These are phyloP conservation scores for Pilobolus umbonatus DNA, from an alignment of 192 early-diverging fungal genomes.

Conservation along the genomic window DNA sequence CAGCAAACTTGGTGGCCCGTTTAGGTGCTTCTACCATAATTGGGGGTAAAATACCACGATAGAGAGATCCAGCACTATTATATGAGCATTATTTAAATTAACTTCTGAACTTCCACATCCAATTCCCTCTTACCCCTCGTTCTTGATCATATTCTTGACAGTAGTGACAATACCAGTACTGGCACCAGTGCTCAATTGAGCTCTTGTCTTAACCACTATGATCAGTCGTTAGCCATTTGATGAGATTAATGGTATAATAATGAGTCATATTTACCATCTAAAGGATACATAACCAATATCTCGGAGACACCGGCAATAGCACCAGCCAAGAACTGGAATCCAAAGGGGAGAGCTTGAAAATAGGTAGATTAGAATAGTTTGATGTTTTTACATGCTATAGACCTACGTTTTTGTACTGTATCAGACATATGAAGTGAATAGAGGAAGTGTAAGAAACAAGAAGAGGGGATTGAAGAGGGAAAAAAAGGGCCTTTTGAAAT, in stretches of 20 bases:
- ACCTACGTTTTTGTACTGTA: no score
- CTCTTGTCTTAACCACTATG: constrained; percentile 86
- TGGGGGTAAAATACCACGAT: constrained; percentile 93
- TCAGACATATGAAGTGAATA: no score
- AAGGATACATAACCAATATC: constrained; percentile 91
- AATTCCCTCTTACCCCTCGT: constrained; percentile 28
- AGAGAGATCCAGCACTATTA: constrained; percentile 47
- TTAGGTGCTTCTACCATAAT: constrained; percentile 97
- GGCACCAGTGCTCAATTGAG: constrained; percentile 64
- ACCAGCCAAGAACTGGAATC: constrained; percentile 72
- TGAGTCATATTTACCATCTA: constrained; percentile 50
- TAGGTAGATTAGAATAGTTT: no score
- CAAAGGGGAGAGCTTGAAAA: constrained; percentile 51
- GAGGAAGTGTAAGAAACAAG: no score
- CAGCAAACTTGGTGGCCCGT: constrained; percentile 94
- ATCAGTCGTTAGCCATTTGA: background rate
- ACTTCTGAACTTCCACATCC: background rate
- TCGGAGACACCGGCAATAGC: constrained; percentile 86
- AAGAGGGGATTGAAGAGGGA: no score
- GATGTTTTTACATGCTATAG: no score
- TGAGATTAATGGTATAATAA: background rate
- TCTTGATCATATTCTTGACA: constrained; percentile 27
- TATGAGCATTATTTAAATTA: background rate
- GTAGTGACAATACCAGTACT: constrained; percentile 22
- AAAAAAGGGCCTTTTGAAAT: no score